Evolutionary conservation across 306 rosid species (phyloP).

Genomic region (Castanea mollissima): DNA sequence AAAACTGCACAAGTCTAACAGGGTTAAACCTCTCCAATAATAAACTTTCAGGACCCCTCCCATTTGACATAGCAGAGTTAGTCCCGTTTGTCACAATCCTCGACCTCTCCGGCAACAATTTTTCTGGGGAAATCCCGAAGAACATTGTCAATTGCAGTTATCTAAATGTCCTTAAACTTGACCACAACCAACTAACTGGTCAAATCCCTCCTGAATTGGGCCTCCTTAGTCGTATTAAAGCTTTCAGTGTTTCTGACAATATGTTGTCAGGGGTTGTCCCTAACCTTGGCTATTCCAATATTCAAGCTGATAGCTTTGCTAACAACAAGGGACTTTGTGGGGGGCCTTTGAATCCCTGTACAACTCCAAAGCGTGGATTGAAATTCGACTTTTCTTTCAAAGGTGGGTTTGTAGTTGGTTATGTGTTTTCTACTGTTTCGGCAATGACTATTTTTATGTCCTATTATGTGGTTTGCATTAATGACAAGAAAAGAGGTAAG

Average conservation of each 20-base stretch:
- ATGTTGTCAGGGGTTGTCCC: slow-evolving; percentile 48
- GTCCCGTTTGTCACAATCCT: slow-evolving; percentile 22
- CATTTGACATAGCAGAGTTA: slow-evolving; percentile 26
- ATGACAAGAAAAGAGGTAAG: too few species aligned
- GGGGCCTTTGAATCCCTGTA: too few species aligned
- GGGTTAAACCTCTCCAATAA: slow-evolving; percentile 74
- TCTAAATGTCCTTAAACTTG: slow-evolving; percentile 59
- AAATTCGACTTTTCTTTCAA: too few species aligned
- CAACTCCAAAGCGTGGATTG: too few species aligned
- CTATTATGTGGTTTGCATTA: too few species aligned
- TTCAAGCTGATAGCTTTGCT: too few species aligned
- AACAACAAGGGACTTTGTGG: too few species aligned
- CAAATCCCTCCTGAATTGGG: slow-evolving; percentile 48
- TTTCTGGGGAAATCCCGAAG: slow-evolving; percentile 55
- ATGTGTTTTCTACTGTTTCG: too few species aligned
- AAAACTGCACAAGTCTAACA: slow-evolving; percentile 61
- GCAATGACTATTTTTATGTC: too few species aligned
- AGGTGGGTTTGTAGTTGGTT: too few species aligned
- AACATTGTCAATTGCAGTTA: slow-evolving; percentile 43
- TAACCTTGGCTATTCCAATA: neutral
- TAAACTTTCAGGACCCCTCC: slow-evolving; percentile 52
- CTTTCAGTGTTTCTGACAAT: slow-evolving; percentile 51
- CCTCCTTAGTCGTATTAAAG: slow-evolving; percentile 40
- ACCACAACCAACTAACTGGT: slow-evolving; percentile 57
- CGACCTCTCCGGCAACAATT: slow-evolving; percentile 69